Percentiles rank a stretch among this genome's conserved stretches.
These are phyloP conservation scores for Mycothermus thermophilus DNA, from an alignment of 495 filamentous ascomycete genomes.

Conservation along the genomic window DNA sequence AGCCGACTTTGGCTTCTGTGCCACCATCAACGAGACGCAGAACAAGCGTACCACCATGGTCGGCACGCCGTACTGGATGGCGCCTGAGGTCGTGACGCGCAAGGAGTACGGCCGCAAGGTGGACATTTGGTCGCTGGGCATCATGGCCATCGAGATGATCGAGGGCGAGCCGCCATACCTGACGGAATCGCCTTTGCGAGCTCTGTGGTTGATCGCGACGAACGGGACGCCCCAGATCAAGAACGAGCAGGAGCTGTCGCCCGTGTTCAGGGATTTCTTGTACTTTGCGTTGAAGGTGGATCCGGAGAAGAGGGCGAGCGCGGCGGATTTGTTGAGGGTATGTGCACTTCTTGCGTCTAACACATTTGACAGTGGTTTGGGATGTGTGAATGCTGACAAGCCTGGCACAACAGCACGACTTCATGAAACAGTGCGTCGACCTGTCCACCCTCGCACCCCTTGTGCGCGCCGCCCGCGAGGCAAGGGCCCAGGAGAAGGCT, in stretches of 20 bases:
- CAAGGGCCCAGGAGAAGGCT: conserved; percentile 71
- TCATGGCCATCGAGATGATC: conserved; percentile 99
- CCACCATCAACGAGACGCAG: conserved; percentile 93
- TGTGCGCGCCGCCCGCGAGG: conserved; percentile 70
- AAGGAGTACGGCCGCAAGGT: conserved; percentile 98
- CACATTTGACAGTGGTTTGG: neutral
- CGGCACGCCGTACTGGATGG: conserved; percentile 99
- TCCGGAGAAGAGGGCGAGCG: conserved; percentile 88
- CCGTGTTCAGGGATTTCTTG: conserved; percentile 78
- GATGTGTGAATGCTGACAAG: too few relatives aligned
- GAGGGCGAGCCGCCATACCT: conserved; percentile 96
- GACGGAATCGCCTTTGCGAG: conserved; percentile 85
- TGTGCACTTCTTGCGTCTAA: conserved; percentile 12
- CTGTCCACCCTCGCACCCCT: conserved; percentile 54
- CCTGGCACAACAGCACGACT: conserved; percentile 67
- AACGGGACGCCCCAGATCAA: conserved; percentile 94
- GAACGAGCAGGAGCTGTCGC: conserved; percentile 69
- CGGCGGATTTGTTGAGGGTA: conserved; percentile 83
- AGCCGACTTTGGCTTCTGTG: conserved; percentile 99
- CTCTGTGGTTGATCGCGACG: conserved; percentile 90
- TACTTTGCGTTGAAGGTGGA: conserved; percentile 87
- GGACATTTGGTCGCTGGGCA: conserved; percentile 95
- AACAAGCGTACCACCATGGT: conserved; percentile 99
- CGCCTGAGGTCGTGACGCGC: conserved; percentile 88
- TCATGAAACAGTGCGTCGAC: conserved; percentile 73